Conservation (phyloP, 208 protist genomes). For the Trypanosoma boissoni region DNA sequence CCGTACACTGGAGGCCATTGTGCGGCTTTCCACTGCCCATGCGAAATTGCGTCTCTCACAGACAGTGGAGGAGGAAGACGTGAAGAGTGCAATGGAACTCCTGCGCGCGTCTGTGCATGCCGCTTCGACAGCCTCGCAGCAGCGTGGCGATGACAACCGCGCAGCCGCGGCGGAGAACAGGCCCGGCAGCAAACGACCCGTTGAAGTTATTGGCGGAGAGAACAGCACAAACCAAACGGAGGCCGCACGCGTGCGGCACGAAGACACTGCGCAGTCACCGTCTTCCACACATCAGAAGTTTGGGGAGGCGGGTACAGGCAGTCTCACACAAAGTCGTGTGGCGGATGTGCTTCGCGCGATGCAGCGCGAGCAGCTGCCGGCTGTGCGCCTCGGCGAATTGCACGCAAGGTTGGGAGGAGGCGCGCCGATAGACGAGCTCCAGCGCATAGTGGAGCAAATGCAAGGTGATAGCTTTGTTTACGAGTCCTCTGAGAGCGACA, state of each 20-base stretch:
- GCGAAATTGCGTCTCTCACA: slow-evolving; percentile 92
- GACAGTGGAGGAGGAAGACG: slow-evolving; percentile 83
- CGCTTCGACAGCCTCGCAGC: slow-evolving; percentile 58
- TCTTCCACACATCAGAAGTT: too few species aligned
- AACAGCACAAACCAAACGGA: neutral
- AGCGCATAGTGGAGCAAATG: slow-evolving; percentile 43
- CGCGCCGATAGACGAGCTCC: slow-evolving; percentile 32
- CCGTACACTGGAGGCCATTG: slow-evolving; percentile 97
- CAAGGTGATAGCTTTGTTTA: slow-evolving; percentile 76
- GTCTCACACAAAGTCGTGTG: slow-evolving; percentile 23
- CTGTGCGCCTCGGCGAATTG: slow-evolving; percentile 51
- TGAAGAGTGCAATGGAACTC: slow-evolving; percentile 82
- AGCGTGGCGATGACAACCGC: slow-evolving; percentile 66
- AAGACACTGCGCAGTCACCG: neutral
- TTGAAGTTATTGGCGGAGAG: slow-evolving; percentile 7
- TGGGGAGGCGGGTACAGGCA: neutral
- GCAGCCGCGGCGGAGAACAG: slow-evolving; percentile 33
- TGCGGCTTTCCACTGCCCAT: slow-evolving; percentile 94
- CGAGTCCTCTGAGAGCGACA: slow-evolving; percentile 44
- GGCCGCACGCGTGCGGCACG: neutral
- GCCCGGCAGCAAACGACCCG: slow-evolving; percentile 23
- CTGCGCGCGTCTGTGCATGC: slow-evolving; percentile 82
- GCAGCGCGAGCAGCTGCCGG: slow-evolving; percentile 60
- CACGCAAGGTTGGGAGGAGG: slow-evolving; percentile 36
- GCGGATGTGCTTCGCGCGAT: slow-evolving; percentile 49